phyloP scores from a whole-genome alignment of 306 rosid genomes.

The Coriaria nepalensis region DNA sequence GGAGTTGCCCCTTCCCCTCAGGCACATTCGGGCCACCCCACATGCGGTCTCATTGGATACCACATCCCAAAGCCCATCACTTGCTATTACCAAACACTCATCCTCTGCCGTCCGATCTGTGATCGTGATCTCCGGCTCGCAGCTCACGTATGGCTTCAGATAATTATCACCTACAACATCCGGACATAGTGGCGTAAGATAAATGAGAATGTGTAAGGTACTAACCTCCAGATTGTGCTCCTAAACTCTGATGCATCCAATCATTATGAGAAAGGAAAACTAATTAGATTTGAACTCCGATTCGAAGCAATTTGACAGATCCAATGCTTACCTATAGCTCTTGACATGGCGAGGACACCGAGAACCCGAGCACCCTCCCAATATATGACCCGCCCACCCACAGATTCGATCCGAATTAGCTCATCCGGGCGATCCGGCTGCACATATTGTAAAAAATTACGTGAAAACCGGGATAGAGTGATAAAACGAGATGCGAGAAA shows the following conservation, averaged over 20 bases:
- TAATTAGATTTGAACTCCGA: too few species aligned
- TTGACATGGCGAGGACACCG: constrained; percentile 61
- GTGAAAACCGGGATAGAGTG: too few species aligned
- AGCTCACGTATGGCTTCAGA: constrained; percentile 49
- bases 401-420: constrained; percentile 34
- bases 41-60: constrained; percentile 49
- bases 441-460: neutral
- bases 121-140: constrained; percentile 50
- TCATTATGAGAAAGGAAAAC: too few species aligned
- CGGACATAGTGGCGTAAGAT: neutral
- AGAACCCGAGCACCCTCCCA: constrained; percentile 57
- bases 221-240: too few species aligned
- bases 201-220: neutral
- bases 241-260: too few species aligned
- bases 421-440: constrained; percentile 76
- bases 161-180: constrained; percentile 37
- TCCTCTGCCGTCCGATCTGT: constrained; percentile 46
- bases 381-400: constrained; percentile 54
- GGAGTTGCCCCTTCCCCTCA: constrained; percentile 18
- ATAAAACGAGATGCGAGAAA: too few species aligned
- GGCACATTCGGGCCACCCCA: constrained; percentile 47
- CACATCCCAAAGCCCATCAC: constrained; percentile 64
- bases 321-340: constrained; percentile 40
- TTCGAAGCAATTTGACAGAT: too few species aligned
- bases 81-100: constrained; percentile 40